These are phyloP conservation scores for Poa annua DNA, from an alignment of 176 grass and related monocot species.

Conservation along the genomic window DNA sequence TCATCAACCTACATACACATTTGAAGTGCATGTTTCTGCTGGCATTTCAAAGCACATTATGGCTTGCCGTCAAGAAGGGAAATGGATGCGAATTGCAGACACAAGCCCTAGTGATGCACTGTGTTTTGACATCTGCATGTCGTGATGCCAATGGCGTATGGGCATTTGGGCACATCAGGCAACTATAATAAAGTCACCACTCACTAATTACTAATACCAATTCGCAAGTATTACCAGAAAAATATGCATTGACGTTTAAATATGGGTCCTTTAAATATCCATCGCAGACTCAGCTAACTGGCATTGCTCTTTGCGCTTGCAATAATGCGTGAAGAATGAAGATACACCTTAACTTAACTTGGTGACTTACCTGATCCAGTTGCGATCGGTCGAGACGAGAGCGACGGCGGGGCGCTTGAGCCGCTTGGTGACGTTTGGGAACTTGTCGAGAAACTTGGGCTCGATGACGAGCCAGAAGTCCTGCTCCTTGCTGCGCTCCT, in stretches of 20 bases:
- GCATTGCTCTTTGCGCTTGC: not conserved
- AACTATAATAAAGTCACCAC: not conserved
- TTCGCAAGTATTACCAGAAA: not conserved
- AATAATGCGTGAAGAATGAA: not conserved
- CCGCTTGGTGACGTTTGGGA: constrained; percentile 73
- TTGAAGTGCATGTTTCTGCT: not conserved
- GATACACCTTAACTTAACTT: not conserved
- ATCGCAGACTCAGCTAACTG: not conserved
- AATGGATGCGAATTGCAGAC: not conserved
- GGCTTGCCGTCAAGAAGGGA: not conserved
- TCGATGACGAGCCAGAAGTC: constrained; percentile 97
- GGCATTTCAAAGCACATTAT: not conserved
- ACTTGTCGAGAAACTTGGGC: constrained; percentile 88
- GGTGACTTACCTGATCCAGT: constrained; percentile 82
- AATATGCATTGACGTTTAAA: not conserved
- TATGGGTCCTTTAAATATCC: not conserved
- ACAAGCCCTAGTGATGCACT: not conserved
- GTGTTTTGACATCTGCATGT: not conserved
- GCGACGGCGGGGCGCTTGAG: constrained; percentile 82
- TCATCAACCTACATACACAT: not conserved
- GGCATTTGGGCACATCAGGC: not conserved
- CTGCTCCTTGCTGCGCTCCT: constrained; percentile 70
- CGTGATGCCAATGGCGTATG: not conserved
- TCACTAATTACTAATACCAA: not conserved
- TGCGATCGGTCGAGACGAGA: constrained; percentile 79